Evolutionary conservation across 2,329 filamentous ascomycete genomes (phyloP).

Genomic region (Trichophaea hybrida): DNA sequence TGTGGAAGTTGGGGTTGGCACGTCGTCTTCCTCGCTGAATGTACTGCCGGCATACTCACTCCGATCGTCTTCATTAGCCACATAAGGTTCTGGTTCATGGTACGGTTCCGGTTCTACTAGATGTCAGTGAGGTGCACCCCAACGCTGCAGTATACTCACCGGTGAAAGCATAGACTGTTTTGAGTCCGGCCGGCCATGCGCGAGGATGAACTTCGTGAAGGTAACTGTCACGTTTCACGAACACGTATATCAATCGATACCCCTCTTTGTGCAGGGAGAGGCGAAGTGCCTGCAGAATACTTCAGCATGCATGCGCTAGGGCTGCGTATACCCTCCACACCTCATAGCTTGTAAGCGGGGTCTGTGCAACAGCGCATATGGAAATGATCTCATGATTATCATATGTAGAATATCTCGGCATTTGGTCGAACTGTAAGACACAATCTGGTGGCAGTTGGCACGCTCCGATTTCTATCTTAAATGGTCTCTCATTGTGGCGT

Average conservation of each 20-base stretch:
- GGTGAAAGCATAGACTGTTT: not conserved
- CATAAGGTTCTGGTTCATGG: not conserved
- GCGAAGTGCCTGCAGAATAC: not conserved
- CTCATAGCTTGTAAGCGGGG: not conserved
- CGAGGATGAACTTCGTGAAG: not conserved
- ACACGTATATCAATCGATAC: not conserved
- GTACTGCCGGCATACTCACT: no score
- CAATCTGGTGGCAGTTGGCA: no score
- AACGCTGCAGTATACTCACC: not conserved
- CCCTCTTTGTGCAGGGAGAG: not conserved
- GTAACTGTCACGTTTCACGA: not conserved
- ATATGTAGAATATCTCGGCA: not conserved
- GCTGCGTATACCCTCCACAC: no score
- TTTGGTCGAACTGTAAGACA: no score
- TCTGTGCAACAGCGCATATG: not conserved
- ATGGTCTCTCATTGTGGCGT: no score
- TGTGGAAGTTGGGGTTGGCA: no score
- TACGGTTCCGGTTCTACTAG: no score
- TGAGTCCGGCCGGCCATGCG: not conserved
- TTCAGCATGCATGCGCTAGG: not conserved
- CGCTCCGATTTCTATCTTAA: not conserved
- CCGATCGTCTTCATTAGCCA: no score
- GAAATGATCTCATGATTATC: not conserved
- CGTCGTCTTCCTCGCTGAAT: no score
- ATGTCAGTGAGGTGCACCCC: not conserved